Conservation (phyloP, 768 basidiomycete genomes). For the Suillus ampliporus region DNA sequence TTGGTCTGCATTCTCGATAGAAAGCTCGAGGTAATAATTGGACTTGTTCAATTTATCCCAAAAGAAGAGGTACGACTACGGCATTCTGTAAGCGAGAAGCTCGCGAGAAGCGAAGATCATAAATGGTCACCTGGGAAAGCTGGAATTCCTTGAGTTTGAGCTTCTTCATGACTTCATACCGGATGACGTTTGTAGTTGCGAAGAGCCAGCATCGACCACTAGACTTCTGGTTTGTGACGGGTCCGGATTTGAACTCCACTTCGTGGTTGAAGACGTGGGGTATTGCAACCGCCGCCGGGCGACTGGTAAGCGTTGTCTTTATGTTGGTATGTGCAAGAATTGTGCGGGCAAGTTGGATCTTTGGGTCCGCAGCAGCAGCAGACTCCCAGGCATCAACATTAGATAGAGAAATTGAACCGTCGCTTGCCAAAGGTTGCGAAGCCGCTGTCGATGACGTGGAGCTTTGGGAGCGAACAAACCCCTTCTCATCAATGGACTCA, state of each 20-base stretch:
- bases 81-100: not conserved
- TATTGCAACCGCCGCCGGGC: conserved; percentile 64
- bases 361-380: conserved; percentile 56
- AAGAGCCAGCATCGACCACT: conserved; percentile 97
- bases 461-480: not conserved
- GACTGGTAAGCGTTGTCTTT: conserved; percentile 63
- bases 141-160: conserved; percentile 89
- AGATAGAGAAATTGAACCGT: conserved; percentile 64
- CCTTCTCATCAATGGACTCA: conserved; percentile 37
- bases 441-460: not conserved
- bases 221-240: conserved; percentile 85
- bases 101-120: conserved; percentile 10
- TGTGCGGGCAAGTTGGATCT: conserved; percentile 75
- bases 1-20: conserved; percentile 79
- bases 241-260: conserved; percentile 80
- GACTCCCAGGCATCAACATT: conserved; percentile 75
- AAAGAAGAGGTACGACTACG: conserved; percentile 89
- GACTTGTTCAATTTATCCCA: conserved; percentile 95
- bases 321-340: conserved; percentile 76
- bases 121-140: conserved; percentile 73
- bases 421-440: conserved; percentile 45
- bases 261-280: conserved; percentile 83
- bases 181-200: conserved; percentile 85
- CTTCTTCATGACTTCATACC: conserved; percentile 85
- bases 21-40: conserved; percentile 88